Evolutionary conservation across 768 basidiomycete genomes (phyloP).

Genomic region (Leccinum aurantiacum): DNA sequence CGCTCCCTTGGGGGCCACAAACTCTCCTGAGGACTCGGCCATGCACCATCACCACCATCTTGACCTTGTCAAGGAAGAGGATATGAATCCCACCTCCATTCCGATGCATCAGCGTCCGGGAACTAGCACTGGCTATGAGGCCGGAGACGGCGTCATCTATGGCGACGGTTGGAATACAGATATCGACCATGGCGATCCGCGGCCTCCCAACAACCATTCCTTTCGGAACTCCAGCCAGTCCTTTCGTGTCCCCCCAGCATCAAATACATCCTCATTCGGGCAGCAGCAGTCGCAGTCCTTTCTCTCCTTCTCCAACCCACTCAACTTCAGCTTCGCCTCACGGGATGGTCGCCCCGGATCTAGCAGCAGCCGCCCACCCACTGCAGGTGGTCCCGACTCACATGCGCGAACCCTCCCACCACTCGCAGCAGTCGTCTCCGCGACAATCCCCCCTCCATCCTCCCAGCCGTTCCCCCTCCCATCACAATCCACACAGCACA

Average conservation of each 20-base stretch:
- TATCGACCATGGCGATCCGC: constrained; percentile 38
- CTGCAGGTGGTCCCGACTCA: constrained; percentile 48
- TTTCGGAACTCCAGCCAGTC: constrained; percentile 81
- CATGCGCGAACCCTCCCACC: constrained; percentile 62
- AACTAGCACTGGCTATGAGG: constrained; percentile 75
- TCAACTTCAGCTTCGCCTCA: constrained; percentile 45
- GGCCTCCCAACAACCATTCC: constrained; percentile 55
- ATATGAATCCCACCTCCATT: constrained; percentile 28
- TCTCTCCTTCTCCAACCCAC: constrained; percentile 55
- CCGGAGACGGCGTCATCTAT: constrained; percentile 35
- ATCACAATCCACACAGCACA: constrained; percentile 44
- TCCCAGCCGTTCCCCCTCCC: constrained; percentile 39
- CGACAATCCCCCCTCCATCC: constrained; percentile 54
- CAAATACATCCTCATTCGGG: constrained; percentile 40
- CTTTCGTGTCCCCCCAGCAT: constrained; percentile 66
- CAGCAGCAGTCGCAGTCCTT: constrained; percentile 64
- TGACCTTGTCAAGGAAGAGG: constrained; percentile 44
- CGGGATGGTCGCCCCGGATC: constrained; percentile 47
- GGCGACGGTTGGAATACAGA: constrained; percentile 38
- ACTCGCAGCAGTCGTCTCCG: constrained; percentile 75
- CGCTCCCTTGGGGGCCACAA: background rate
- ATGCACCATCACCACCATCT: constrained; percentile 19
- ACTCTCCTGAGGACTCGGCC: constrained; percentile 16
- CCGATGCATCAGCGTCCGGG: constrained; percentile 57
- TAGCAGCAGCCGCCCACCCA: constrained; percentile 50